Evolutionary conservation across 495 filamentous ascomycete species (phyloP), one percentile per base, ranked within the genome.

Genomic region (Daldinia concentrica): DNA sequence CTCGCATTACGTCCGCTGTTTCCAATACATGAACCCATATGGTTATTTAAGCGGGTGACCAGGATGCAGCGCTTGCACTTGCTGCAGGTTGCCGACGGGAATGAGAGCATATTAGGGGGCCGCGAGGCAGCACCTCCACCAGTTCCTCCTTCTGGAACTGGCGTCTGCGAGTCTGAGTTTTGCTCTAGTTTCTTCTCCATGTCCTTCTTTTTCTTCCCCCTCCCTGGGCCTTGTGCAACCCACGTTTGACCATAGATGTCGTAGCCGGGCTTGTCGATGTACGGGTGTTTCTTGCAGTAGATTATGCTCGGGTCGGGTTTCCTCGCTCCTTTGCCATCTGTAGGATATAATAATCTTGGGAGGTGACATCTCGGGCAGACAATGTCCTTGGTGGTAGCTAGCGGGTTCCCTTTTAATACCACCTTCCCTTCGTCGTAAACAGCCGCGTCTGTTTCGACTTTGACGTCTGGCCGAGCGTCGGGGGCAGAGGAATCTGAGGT

Each of bases 241-340:
- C 82, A 95, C 9, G 89, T 89, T 74, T 93, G 93, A 57, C 92
- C 92, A 76, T 95, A 93, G 45, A 95, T 91, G 75, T 96, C 93
- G 79, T 89, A 90, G 58, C 91, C 91, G 2, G 89, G 87, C 74
- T 89, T 87, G 60, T 87, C 86, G 73, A 92, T 89, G 79, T 90
- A 89, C 11, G 93, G 92, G 57, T 89, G 89, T 64, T 87, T 90
- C 73, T 89, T 89, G 83, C 93, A 96, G 80, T 94, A 96, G 78
- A 87, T 83, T 70, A 86, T 80, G 69, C 86, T 82, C 1, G 86
- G 85, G 66, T 91, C 89, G 6, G 87, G 86, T 71, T 87, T 86
- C 37, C 82, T 81, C 22, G 87, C 84, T 24, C 87, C 87, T 60
- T 85, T 84, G 30, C 90, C 90, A 29, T 88, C 85, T 22, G 86